Base-by-base conservation (phyloP, 768 basidiomycete species). In the Phlebiopsis flavidoalba region DNA sequence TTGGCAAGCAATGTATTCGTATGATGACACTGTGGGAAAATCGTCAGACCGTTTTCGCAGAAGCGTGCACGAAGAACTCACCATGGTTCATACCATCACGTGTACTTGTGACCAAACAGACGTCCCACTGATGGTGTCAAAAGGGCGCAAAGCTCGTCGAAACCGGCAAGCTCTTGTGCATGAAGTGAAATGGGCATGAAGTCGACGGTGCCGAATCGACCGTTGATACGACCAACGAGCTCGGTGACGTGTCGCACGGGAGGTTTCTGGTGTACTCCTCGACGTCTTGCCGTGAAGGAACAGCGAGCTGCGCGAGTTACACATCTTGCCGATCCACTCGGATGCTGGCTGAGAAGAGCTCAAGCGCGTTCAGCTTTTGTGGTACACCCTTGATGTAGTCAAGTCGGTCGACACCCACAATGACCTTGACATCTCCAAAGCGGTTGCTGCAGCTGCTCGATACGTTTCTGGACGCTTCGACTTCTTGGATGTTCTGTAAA, bases 321-420 rank as follows among this genome's bases (percentile, higher is more conserved):
- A 60, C n/a, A 98, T 91, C 91, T 96, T 99, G 67, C 97, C 97
- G 67, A 98, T 93, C 95, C 95, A 98, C 75, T 99, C 97, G 4
- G 97, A 72, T 99, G 96, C 66, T 98, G 95, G 19, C 89, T 86
- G 35, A 99, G 82, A 99, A 99, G 47, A 96, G 84, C 71, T 99
- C 97, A 60, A 99, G 83, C 0, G 93, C 95, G 71, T 98, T 94
- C 52, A 99, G 76, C 75, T 99, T 99, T 73, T 99, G 97, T 1
- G 97, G 97, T 36, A 99, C 94, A 69, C 97, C 97, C 81, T 99
- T 99, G 87, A 99, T 98, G 76, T 99, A 99, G 72, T 99, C 97
- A 57, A 99, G 82, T 49, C 97, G 88, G 73, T 99, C 97, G 26
- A 99, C 97, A 54, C 97, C 97, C 64, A 98, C 94, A 71, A 99